Evolutionary conservation across 352 stramenopile species (phyloP), one percentile per base, ranked within the genome.

Genomic region (Pythium plurisporium): DNA sequence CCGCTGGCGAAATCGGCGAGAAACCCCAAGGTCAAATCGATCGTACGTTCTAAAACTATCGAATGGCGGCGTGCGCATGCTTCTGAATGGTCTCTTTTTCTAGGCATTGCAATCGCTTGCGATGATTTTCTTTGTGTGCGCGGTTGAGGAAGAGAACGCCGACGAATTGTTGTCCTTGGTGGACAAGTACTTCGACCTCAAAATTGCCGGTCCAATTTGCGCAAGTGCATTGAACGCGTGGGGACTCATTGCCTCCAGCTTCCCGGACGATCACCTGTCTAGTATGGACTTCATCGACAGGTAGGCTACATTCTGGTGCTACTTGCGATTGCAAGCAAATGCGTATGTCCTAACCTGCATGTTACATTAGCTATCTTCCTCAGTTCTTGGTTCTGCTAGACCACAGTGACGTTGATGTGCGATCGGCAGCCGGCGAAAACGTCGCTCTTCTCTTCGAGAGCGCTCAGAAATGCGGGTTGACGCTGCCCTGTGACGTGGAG

Each of bases 391-490:
- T 74, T 8, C 64, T 95, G 17, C 61, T 94, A 15, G 73, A 91
- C 44, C 82, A 95, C 62, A 70, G 74, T 12, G 83, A 95, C 49
- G 77, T 95, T 19, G 82, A 93, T 12, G 83, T 91, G 15, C 82
- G 86, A 17, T 86, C 83, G 11, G 77, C 78, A 22, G 83, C 86
- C 12, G 86, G 82, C 23, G 86, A 95, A 62, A 95, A 93, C 69
- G 85, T 94, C 59, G 86, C 86, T 34, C 70, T 95, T 53, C 53
- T 95, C 12, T 89, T 87, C 33, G 83, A 95, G 68, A 79, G 64
- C 14, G 65, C 75, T 0, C 68, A 84, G 44, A 79, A 74, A 50
- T 81, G 64, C 20, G 66, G 72, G 27, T 50, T 82, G 0, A 49
- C 67, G 27, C 52, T 91, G 40, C 75, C 79, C 7, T 85, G 73